phyloP scores from a whole-genome alignment of 164 flowering plant genomes.

The Dillenia turbinata region DNA sequence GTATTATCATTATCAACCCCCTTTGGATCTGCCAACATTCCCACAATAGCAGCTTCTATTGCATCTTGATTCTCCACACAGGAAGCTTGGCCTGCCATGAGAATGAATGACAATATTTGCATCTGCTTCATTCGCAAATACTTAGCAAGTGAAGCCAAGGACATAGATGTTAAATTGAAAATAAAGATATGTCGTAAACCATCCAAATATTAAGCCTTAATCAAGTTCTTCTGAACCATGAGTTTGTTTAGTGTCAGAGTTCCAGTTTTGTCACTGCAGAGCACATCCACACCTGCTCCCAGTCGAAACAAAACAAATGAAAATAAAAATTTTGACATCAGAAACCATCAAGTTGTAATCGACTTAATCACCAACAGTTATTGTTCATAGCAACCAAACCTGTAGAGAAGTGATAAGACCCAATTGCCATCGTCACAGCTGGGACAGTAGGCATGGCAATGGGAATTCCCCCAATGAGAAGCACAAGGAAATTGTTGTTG shows the following conservation, averaged over 20 bases:
- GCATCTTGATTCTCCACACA: conserved; percentile 57
- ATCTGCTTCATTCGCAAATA: conserved; percentile 60
- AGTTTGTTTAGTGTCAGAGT: conserved; percentile 84
- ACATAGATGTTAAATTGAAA: neutral
- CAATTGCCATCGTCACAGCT: conserved; percentile 78
- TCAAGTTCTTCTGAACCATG: conserved; percentile 71
- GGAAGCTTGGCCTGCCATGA: conserved; percentile 61
- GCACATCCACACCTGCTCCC: conserved; percentile 99
- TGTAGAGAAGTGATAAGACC: conserved; percentile 73
- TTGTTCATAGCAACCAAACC: conserved; percentile 21
- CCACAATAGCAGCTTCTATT: conserved; percentile 51
- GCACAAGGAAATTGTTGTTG: conserved; percentile 63
- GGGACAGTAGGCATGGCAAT: conserved; percentile 77
- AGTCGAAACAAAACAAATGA: conserved; percentile 22
- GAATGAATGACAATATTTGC: conserved; percentile 37
- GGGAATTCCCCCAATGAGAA: conserved; percentile 71
- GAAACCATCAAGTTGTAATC: conserved; percentile 4
- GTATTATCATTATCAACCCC: conserved; percentile 48
- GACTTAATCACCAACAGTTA: neutral
- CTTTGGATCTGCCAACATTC: conserved; percentile 65
- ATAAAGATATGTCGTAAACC: neutral
- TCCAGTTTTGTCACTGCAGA: conserved; percentile 94
- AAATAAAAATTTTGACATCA: neutral
- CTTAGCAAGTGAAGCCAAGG: conserved; percentile 22
- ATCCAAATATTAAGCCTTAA: conserved; percentile 51